Base-by-base conservation (phyloP, 1,284 basidiomycete species). In the Ganoderma boninense region DNA sequence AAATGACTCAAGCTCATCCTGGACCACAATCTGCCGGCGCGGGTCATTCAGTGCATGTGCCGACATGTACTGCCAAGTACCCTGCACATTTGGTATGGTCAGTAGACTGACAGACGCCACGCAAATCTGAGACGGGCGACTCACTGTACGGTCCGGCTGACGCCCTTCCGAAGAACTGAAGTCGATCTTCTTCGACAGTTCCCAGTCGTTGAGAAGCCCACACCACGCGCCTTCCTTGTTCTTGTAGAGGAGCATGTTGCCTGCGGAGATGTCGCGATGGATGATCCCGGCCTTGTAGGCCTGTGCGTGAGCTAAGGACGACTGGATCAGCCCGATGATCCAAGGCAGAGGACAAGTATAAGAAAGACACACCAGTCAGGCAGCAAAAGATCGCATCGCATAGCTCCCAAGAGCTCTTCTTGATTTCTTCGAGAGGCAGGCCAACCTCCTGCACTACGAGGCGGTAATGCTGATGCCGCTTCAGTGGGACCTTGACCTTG, bases 361-460 rank as follows among this genome's bases (percentile, higher is more conserved):
- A 10, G 11, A 54, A 16, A 2, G 20, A 54, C 63, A 5, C 16
- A 68, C 71, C 68, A 26, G 14, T 35, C 2, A 72, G 2, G 16
- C 62, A 64, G 46, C 56, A 54, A n/a, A 26, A 38, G 6, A 72
- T 2, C 13, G 29, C 57, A 13, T 4, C 4, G 13, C 68, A 54
- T 1, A 71, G n/a, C 10, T 57, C 29, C 8, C 26, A 38, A 8
- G 3, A 26, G 0, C 61, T 64, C 0, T 13, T 13, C 35, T 52
- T 20, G 40, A 74, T 71, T 10, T 61, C 23, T 1, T 57, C 29
- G 2, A 74, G 29, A 11, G 71, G 68, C n/a, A 44, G 23, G 5
- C 71, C 73, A 13, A 74, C 66, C n/a, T 72, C 71, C 29, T 68
- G 43, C 10, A 72, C 59, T 0, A 71, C 69, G 4, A 74, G 54